A percentile compares a stretch with the other conserved stretches of the same genome.
These are phyloP conservation scores for Aspergillus conjunctus DNA, from an alignment of 495 filamentous ascomycete species.

Conservation along the genomic window DNA sequence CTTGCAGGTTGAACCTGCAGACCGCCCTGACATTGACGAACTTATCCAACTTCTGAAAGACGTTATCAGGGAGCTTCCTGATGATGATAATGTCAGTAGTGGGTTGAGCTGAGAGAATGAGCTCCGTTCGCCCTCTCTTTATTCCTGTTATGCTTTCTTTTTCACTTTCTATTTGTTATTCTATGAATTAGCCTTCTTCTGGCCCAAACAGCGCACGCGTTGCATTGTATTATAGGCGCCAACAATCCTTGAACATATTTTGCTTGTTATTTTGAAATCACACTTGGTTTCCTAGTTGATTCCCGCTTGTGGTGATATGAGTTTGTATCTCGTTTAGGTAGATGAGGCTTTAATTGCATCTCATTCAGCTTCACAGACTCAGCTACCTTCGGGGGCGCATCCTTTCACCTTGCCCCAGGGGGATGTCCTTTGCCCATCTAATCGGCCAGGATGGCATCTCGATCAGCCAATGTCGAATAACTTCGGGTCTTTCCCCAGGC, in stretches of 20 bases:
- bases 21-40: conserved; percentile 89
- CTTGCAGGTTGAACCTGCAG: conserved; percentile 86
- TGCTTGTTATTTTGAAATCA: too few species aligned
- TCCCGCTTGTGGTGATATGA: too few species aligned
- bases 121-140: conserved; percentile 2
- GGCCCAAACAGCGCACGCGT: not conserved
- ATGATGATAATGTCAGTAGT: conserved; percentile 58
- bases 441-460: too few species aligned
- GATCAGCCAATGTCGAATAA: too few species aligned
- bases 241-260: conserved; percentile 3
- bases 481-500: too few species aligned
- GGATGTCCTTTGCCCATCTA: too few species aligned
- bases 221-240: conserved; percentile 9
- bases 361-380: too few species aligned
- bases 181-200: not conserved
- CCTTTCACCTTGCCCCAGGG: too few species aligned
- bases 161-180: not conserved
- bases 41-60: conserved; percentile 78
- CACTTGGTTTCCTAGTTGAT: too few species aligned
- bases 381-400: too few species aligned
- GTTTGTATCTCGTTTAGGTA: too few species aligned
- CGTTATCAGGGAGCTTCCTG: conserved; percentile 72
- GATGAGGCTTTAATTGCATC: too few species aligned
- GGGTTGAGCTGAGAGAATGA: conserved; percentile 18
- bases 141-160: conserved; percentile 4